Evolutionary conservation across 257 asterid species (phyloP), one percentile per base, ranked within the genome.

Genomic region (Prunella vulgaris): DNA sequence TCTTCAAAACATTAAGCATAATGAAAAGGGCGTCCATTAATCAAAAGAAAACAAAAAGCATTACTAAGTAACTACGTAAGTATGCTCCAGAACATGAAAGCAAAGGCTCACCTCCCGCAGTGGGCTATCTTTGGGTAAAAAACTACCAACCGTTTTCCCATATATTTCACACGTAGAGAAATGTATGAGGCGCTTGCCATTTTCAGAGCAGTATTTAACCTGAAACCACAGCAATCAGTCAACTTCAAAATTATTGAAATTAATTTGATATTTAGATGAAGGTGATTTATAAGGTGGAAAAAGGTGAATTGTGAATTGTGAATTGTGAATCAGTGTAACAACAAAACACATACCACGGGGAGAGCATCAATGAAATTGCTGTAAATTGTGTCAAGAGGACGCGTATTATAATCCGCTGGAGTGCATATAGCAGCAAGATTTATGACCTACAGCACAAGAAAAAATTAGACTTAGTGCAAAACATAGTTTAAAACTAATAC

Each of bases 351-450:
- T 77, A 91, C 97, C 87, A 91, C 95, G 0, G 97, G 96, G 66
- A 91, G 88, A 59, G 97, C 97, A 79, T 91, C 97, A 57, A 84
- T 82, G 79, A 91, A 91, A 77, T 91, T 91, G 93, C 96, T 91
- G 86, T 85, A 88, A 60, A 91, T 91, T 10, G 97, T 91, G 78
- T 91, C 97, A n/a, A 88, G 92, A 0, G 97, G 97, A 49, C 97
- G 92, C 0, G 95, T 91, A 60, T 91, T 91, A 82, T 91, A 91
- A 75, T 91, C 97, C 1, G 96, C 96, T 70, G 97, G 97, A 64
- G 97, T 91, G 81, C 97, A 91, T 72, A 91, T 88, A 80, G 97
- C 96, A 27, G 97, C 97, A 71, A 91, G 97, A 78, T 91, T 91
- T 68, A 91, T 68, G 5, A 84, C 83, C 97, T 91, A 56, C 69